Evolutionary conservation across 1,284 basidiomycete genomes (phyloP).

Genomic region (Termitomyces sp.): DNA sequence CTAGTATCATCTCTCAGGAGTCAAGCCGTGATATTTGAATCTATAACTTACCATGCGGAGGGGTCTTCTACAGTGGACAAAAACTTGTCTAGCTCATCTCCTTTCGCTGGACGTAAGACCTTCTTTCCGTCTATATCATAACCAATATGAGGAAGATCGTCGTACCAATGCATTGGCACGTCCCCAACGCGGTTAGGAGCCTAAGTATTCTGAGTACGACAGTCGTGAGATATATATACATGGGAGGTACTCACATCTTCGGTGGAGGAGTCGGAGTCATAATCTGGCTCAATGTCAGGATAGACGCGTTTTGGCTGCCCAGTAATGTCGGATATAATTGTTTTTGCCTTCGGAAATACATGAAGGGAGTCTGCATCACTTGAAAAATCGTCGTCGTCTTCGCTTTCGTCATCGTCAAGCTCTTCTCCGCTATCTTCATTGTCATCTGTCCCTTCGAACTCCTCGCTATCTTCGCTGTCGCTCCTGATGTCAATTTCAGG

Average conservation of each 20-base stretch:
- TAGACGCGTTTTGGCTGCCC: conserved; percentile 88
- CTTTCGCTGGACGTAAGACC: conserved; percentile 89
- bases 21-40: neutral
- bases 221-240: conserved; percentile 6
- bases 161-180: conserved; percentile 98
- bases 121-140: conserved; percentile 96
- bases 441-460: conserved; percentile 31
- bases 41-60: conserved; percentile 67
- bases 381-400: conserved; percentile 34
- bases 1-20: conserved; percentile 34
- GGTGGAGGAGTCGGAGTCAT: conserved; percentile 95
- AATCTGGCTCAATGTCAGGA: conserved; percentile 92
- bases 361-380: conserved; percentile 32
- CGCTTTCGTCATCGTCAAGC: conserved; percentile 30
- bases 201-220: conserved; percentile 35
- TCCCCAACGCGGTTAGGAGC: conserved; percentile 92
- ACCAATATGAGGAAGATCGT: conserved; percentile 98
- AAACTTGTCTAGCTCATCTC: conserved; percentile 98
- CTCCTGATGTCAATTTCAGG: conserved; percentile 51
- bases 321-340: conserved; percentile 75
- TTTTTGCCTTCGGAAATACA: conserved; percentile 63
- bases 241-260: conserved; percentile 73
- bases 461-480: conserved; percentile 39
- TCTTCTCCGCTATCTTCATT: conserved; percentile 26
- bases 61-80: conserved; percentile 92